These are phyloP conservation scores for Melampsora americana DNA, from an alignment of 1,284 basidiomycete genomes.

Conservation along the genomic window DNA sequence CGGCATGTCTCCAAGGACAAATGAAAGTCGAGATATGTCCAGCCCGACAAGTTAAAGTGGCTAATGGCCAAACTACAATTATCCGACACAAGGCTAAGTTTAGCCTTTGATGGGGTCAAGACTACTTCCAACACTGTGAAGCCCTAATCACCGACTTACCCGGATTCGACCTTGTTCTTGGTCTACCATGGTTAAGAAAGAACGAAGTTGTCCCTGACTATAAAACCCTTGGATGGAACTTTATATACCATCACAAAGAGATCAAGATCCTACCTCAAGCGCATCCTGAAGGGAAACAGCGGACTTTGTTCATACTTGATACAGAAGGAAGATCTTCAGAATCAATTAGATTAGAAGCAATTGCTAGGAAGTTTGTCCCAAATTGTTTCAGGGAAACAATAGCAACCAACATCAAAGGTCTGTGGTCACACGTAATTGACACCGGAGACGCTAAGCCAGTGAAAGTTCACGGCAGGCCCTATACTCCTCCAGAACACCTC, in stretches of 20 bases:
- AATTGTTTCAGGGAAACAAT: neutral
- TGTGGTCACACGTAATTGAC: slow-evolving; percentile 5
- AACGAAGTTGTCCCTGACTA: too few species aligned
- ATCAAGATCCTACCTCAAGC: too few species aligned
- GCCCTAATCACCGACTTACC: too few species aligned
- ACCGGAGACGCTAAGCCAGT: neutral
- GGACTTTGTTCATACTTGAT: too few species aligned
- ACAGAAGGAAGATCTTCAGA: too few species aligned
- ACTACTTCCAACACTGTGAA: neutral
- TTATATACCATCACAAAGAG: neutral
- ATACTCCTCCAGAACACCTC: too few species aligned
- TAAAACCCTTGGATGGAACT: neutral
- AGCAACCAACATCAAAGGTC: neutral
- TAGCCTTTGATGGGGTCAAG: neutral
- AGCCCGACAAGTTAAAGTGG: neutral
- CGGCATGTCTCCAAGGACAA: neutral
- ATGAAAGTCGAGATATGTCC: neutral
- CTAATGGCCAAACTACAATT: too few species aligned
- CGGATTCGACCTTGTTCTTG: too few species aligned
- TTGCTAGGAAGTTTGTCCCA: neutral
- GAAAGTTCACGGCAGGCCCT: slow-evolving; percentile 11
- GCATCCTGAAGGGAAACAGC: slow-evolving; percentile 3
- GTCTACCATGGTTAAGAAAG: too few species aligned
- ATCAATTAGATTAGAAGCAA: neutral
- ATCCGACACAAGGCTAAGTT: neutral